These are phyloP conservation scores for Trematosphaeria pertusa DNA, from an alignment of 2,329 filamentous ascomycete genomes.

Conservation along the genomic window DNA sequence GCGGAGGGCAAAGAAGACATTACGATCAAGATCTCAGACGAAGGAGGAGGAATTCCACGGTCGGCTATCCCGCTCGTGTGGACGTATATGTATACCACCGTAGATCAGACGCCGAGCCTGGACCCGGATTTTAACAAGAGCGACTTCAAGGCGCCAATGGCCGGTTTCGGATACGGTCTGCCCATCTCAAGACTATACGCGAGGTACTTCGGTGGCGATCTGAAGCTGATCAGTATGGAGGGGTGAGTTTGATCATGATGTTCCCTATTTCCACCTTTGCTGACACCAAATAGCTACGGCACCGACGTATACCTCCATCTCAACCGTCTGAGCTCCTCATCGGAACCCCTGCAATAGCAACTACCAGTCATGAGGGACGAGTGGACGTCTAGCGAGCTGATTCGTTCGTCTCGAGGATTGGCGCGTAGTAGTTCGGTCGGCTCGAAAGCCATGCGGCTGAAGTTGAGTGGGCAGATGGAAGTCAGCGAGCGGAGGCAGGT, in stretches of 20 bases:
- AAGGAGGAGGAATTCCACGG: conserved; percentile 93
- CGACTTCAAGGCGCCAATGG: conserved; percentile 99
- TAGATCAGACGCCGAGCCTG: conserved; percentile 91
- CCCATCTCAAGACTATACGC: conserved; percentile 95
- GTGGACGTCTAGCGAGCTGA: conserved; percentile 51
- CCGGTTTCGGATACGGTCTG: conserved; percentile 96
- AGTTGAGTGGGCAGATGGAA: conserved; percentile 69
- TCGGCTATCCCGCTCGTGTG: conserved; percentile 96
- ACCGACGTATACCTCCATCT: conserved; percentile 98
- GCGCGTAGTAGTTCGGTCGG: conserved; percentile 45
- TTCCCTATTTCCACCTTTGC: conserved; percentile 18
- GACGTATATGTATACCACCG: conserved; percentile 99
- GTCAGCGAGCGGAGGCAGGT: conserved; percentile 89
- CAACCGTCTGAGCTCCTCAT: conserved; percentile 92
- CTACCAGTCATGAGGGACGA: conserved; percentile 87
- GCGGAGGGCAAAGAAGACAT: conserved; percentile 98
- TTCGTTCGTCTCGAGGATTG: conserved; percentile 65
- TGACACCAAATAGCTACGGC: conserved; percentile 72
- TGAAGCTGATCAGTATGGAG: conserved; percentile 99
- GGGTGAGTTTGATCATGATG: conserved; percentile 67
- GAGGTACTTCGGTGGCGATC: conserved; percentile 93
- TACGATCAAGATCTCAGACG: conserved; percentile 97
- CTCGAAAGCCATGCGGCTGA: conserved; percentile 67
- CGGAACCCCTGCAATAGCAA: conserved; percentile 93
- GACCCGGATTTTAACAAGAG: conserved; percentile 99